A percentile compares a stretch with the other conserved stretches of the same genome.
Conservation (phyloP, 208 protist species). For the Trypanosoma theileri region DNA sequence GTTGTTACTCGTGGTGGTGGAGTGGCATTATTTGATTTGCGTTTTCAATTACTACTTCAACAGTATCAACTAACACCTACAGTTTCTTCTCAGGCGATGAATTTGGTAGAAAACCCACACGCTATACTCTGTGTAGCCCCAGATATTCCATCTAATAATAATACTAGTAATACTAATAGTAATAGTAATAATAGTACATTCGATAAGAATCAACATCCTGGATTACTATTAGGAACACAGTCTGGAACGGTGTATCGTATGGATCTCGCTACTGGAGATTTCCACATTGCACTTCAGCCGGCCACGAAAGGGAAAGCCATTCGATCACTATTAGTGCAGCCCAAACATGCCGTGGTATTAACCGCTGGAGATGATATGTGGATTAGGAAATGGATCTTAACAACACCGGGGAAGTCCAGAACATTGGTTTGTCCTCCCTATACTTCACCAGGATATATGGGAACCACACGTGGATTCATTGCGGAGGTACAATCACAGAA, state of each 20-base stretch:
- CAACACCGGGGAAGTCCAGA: slow-evolving; percentile 30
- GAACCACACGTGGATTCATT: slow-evolving; percentile 7
- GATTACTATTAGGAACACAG: slow-evolving; percentile 48
- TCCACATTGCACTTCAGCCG: slow-evolving; percentile 28
- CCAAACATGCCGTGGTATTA: slow-evolving; percentile 41
- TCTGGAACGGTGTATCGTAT: slow-evolving; percentile 23
- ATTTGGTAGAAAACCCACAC: slow-evolving; percentile 4
- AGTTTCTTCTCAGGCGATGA: background rate
- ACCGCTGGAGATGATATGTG: slow-evolving; percentile 68
- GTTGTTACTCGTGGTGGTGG: slow-evolving; percentile 43
- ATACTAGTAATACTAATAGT: too few relatives aligned
- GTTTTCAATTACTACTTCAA: slow-evolving; percentile 49
- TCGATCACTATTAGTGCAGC: slow-evolving; percentile 52
- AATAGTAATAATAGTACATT: too few relatives aligned
- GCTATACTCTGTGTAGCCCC: slow-evolving; percentile 43
- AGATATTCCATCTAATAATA: slow-evolving; percentile 32
- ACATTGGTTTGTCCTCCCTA: slow-evolving; percentile 43
- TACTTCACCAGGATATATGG: slow-evolving; percentile 35
- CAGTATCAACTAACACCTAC: slow-evolving; percentile 13
- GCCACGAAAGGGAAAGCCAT: slow-evolving; percentile 13
- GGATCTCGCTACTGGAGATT: slow-evolving; percentile 22
- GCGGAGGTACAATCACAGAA: slow-evolving; percentile 13
- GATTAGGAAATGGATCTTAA: slow-evolving; percentile 58
- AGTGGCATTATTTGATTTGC: slow-evolving; percentile 70
- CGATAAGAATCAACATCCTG: slow-evolving; percentile 20